Conservation (phyloP, 2,329 filamentous ascomycete species). For the Coniochaeta sp. region DNA sequence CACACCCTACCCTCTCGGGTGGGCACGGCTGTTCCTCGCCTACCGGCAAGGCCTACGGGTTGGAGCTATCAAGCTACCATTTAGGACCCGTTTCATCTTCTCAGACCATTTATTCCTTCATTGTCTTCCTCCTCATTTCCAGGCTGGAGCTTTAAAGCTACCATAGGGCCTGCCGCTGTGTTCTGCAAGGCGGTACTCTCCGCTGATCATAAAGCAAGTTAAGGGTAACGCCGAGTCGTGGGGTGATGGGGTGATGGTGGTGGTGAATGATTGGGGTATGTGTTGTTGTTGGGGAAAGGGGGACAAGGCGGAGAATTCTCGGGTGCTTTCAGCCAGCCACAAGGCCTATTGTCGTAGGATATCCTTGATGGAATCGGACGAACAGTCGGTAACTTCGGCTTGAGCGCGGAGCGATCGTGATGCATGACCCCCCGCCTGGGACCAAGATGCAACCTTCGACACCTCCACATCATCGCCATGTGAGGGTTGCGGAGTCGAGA, state of each 20-base stretch:
- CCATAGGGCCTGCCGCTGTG: conserved; percentile 41
- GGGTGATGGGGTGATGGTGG: conserved; percentile 6
- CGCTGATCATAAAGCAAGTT: conserved; percentile 18
- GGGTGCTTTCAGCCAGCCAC: conserved; percentile 8
- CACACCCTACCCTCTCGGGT: not conserved
- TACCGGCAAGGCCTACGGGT: conserved; percentile 23
- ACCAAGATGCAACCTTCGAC: not conserved
- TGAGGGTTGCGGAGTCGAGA: not conserved
- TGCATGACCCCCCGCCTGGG: not conserved
- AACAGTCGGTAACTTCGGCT: not conserved
- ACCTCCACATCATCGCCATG: not conserved
- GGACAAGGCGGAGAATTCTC: conserved; percentile 10
- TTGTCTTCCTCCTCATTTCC: conserved; percentile 11
- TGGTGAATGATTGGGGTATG: conserved; percentile 8
- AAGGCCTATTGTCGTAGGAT: conserved; percentile 18
- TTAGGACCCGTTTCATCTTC: conserved; percentile 30
- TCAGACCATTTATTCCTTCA: conserved; percentile 17
- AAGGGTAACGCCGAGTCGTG: conserved; percentile 23
- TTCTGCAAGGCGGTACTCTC: conserved; percentile 1
- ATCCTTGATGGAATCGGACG: not conserved
- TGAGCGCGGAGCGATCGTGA: no score
- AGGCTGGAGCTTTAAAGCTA: conserved; percentile 62
- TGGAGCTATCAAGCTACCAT: conserved; percentile 44
- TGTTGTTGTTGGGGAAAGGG: conserved; percentile 20
- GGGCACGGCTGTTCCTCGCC: not conserved